Evolutionary conservation across 768 basidiomycete genomes (phyloP), one percentile per base, ranked within the genome.

Genomic region (Lentinula detonsa): DNA sequence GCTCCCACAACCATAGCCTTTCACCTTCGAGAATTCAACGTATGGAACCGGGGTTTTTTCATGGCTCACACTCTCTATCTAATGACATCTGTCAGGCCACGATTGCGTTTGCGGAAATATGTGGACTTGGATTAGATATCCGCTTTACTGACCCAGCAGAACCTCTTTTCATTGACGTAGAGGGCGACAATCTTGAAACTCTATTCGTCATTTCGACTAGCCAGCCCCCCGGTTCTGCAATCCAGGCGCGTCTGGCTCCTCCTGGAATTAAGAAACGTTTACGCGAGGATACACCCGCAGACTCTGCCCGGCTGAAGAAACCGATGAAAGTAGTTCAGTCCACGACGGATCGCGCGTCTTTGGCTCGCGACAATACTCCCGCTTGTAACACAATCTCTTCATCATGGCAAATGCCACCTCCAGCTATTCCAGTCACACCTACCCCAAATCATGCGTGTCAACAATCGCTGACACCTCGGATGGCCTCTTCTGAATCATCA

Each of bases 1-100:
- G 73, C 82, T 16, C 88, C 92, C 1, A 81, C 82, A 35, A 85
- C 83, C 3, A 81, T 94, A 56, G 85, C 85, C 0, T 92, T 93
- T 65, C 91, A 93, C 72, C 73, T 94, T 33, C 84, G 88, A 40
- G 92, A 94, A 74, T 92, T 94, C 73, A 91, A 86, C 62, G 92
- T 91, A 64, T 61, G 79, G 70, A 21, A 28, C 37, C 48, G 62
- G 63, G 46, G 37, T 11, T 62, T 42, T 39, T 39, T 53, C 18
- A 34, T n/a, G 33, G 34, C 52, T 39, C 23, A 10, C 34, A 5
- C 57, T 23, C 23, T 23, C 23, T 33, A 42, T 34, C 34, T 15
- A 35, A 15, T 23, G 0, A 40, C 9, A 37, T 23, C 13, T 40
- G n/a, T 16, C 64, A 93, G 91, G 91, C 91, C 5, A 89, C 90